Base-by-base conservation (phyloP, 108 stramenopile genomes). In the Schizochytrium sp. region DNA sequence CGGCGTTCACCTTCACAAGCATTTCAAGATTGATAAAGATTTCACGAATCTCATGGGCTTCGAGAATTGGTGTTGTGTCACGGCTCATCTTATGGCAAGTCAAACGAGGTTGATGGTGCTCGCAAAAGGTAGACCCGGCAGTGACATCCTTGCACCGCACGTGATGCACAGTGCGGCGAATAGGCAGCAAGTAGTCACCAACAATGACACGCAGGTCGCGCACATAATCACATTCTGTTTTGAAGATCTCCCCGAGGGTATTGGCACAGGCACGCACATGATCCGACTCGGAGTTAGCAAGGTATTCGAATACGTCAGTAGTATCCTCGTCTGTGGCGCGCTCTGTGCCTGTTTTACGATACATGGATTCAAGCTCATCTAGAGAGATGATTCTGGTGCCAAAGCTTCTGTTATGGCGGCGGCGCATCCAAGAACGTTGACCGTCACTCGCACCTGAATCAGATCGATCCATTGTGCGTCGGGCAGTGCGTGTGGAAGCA, bases 331-430 rank as follows among this genome's bases (percentile, higher is more conserved):
- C 53, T 38, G 76, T 55, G 76, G 49, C 13, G 10, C 53, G 47
- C 53, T 83, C 50, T 10, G 49, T 50, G 76, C 50, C 76, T 8
- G 76, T 83, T 38, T 55, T 83, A 13, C 53, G 47, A 53, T 83
- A 83, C 76, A 83, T 83, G 50, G 10, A 15, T 53, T 83, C 76
- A 53, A 83, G 76, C 76, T 83, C 76, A 40, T 83, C 53, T 13
- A 83, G 76, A 10, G 76, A 46, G 3, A 83, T 83, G 53, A 83
- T 83, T n/a, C 50, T 17, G 50, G 76, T 55, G 47, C 76, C 76
- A 40, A 83, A 83, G 10, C 50, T 55, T n/a, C 76, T 17, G 76
- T 49, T 83, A 53, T 53, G 76, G 2, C 53, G 47, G 50, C 53
- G 47, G 3, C 53, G 47, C 17, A 2, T 28, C 76, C 76, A 83